Conservation (phyloP, 2,329 filamentous ascomycete species). For the Pestalotiopsis sp. region DNA sequence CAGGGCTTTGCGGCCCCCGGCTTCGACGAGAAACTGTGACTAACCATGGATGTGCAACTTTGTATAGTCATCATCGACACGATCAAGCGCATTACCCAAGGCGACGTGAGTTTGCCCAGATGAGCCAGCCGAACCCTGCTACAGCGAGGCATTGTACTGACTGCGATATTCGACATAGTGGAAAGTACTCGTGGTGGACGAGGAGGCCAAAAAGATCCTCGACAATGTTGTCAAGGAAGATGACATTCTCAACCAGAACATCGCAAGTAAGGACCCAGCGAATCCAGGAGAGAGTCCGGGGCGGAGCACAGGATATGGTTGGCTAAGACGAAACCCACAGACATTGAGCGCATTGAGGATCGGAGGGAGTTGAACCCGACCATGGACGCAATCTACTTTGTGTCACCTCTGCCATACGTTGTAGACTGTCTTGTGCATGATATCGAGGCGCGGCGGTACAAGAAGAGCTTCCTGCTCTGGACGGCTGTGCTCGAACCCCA, state of each 20-base stretch:
- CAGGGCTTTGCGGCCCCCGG: neutral
- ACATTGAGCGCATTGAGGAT: slow-evolving; percentile 93
- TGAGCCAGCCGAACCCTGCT: neutral
- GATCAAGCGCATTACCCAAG: slow-evolving; percentile 76
- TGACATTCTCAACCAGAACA: slow-evolving; percentile 94
- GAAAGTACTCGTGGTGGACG: slow-evolving; percentile 94
- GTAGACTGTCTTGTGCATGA: slow-evolving; percentile 94
- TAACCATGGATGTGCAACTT: slow-evolving; percentile 10
- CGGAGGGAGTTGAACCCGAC: slow-evolving; percentile 79
- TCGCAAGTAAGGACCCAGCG: slow-evolving; percentile 72
- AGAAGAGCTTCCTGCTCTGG: slow-evolving; percentile 82
- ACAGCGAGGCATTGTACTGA: slow-evolving; percentile 17
- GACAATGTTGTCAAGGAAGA: slow-evolving; percentile 93
- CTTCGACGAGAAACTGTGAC: neutral
- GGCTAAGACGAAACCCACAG: slow-evolving; percentile 47
- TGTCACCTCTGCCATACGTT: slow-evolving; percentile 83
- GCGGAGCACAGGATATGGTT: neutral
- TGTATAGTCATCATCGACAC: slow-evolving; percentile 69
- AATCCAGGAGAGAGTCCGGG: neutral
- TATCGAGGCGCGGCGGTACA: slow-evolving; percentile 82
- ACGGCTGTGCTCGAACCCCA: slow-evolving; percentile 72
- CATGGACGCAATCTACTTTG: slow-evolving; percentile 93
- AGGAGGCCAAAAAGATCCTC: slow-evolving; percentile 79
- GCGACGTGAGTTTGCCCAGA: slow-evolving; percentile 64
- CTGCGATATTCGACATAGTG: slow-evolving; percentile 59